Base-by-base conservation (phyloP, 805 yeast species). In the Saccharomycopsis synnaedendra region DNA sequence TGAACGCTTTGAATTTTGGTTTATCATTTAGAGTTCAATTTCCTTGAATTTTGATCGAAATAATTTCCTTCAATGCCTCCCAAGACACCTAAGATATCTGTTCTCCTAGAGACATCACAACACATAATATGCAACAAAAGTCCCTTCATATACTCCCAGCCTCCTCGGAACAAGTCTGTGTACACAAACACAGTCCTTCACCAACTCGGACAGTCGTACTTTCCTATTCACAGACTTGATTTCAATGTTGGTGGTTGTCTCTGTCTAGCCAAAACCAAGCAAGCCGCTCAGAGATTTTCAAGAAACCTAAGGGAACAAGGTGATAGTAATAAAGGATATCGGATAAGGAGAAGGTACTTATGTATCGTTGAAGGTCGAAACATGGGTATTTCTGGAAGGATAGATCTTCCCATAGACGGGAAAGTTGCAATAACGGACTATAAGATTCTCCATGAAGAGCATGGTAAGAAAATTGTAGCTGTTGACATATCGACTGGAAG, bases 231-330 rank as follows among this genome's bases (percentile, higher is more conserved):
- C 39, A 56, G 74, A 44, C 51, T 70, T 27, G 74, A 70, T 48
- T 58, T 56, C 31, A 51, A 57, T 44, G 73, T 67, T 5, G 64
- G 70, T 19, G 74, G 74, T 28, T 72, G 71, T 1, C 47, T 68
- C 41, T 55, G 69, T 3, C 43, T 68, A 4, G 67, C 72, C 1
- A 60, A 57, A 45, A 63, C 58, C 42, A 57, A 60, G 44, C 56
- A 54, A 5, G 56, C 64, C 0, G 69, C 72, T 1, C 56, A 51
- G 19, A 54, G 54, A 44, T 66, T 69, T 47, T 56, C 63, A 5
- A 61, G 57, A 39, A 59, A 64, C 41, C 52, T 70, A 9, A 49
- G 51, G 40, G 40, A 28, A 31, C 71, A 70, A 0, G 57, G 64
- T 33, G 43, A 53, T 32, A 69, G 69, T 0, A 70, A 70, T 0